Percentiles rank a stretch among this genome's conserved stretches.
These are phyloP conservation scores for Blastomyces gilchristii DNA, from an alignment of 2,329 filamentous ascomycete species.

Conservation along the genomic window DNA sequence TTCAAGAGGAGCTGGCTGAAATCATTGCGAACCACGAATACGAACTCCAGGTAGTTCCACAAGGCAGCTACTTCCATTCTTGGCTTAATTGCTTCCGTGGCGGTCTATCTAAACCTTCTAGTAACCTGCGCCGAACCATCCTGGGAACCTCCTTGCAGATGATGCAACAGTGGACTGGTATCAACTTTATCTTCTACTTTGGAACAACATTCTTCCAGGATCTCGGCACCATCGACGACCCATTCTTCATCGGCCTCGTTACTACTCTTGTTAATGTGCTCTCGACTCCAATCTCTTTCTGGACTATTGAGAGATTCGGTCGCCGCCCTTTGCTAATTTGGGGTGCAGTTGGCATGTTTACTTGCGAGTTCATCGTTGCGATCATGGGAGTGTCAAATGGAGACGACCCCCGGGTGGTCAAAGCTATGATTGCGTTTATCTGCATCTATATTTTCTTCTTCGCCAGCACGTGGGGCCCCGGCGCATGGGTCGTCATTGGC, in stretches of 20 bases:
- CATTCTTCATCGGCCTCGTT: constrained; percentile 74
- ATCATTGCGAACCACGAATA: constrained; percentile 85
- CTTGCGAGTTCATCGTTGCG: constrained; percentile 79
- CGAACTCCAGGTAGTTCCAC: constrained; percentile 59
- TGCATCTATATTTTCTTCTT: constrained; percentile 92
- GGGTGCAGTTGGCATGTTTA: constrained; percentile 70
- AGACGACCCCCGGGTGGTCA: constrained; percentile 34
- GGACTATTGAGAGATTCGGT: constrained; percentile 68
- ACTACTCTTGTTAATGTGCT: constrained; percentile 80
- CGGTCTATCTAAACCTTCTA: constrained; percentile 43
- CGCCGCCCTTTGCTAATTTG: constrained; percentile 69
- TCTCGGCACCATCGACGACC: constrained; percentile 63
- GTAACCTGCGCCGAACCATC: constrained; percentile 55
- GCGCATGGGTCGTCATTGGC: constrained; percentile 62
- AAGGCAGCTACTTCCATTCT: constrained; percentile 52
- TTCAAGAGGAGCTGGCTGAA: constrained; percentile 70
- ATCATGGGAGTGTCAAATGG: constrained; percentile 59
- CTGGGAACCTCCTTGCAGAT: constrained; percentile 65
- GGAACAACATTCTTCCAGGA: constrained; percentile 76
- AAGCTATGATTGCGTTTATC: constrained; percentile 74
- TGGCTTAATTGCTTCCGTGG: constrained; percentile 59
- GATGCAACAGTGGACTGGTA: constrained; percentile 75
- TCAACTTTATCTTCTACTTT: constrained; percentile 87
- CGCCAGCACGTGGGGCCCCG: constrained; percentile 78
- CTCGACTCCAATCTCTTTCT: constrained; percentile 83